Percentiles rank a stretch among this genome's conserved stretches.
Evolutionary conservation across 2,329 filamentous ascomycete genomes (phyloP).

Genomic region (Aspergillus thermomutatus): DNA sequence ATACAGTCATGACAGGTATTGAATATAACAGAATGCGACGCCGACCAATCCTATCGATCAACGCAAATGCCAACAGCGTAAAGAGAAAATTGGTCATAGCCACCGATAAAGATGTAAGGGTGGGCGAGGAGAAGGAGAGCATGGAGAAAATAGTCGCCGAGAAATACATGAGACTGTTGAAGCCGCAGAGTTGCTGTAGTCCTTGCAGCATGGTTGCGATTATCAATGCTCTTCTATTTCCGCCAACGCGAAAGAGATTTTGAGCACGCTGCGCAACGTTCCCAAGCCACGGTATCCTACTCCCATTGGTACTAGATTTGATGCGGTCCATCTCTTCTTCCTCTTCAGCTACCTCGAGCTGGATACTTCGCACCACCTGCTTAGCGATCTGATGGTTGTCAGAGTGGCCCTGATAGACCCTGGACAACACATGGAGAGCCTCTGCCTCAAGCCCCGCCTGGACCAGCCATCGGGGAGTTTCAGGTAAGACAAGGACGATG

Average conservation of each 20-base stretch:
- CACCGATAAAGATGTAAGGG: slow-evolving; percentile 74
- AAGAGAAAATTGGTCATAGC: slow-evolving; percentile 81
- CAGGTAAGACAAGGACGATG: slow-evolving; percentile 71
- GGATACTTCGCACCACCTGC: slow-evolving; percentile 64
- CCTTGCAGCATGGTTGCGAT: slow-evolving; percentile 87
- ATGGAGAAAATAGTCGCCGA: slow-evolving; percentile 77
- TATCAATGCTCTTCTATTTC: slow-evolving; percentile 64
- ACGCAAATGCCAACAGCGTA: slow-evolving; percentile 67
- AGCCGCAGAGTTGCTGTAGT: slow-evolving; percentile 83
- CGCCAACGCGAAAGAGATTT: slow-evolving; percentile 40
- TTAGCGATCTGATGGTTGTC: slow-evolving; percentile 51
- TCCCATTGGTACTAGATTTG: slow-evolving; percentile 12
- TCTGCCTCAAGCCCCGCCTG: slow-evolving; percentile 60
- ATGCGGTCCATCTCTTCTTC: slow-evolving; percentile 42
- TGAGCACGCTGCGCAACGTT: slow-evolving; percentile 24
- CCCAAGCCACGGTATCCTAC: slow-evolving; percentile 22
- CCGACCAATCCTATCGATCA: slow-evolving; percentile 77
- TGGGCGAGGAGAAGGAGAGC: slow-evolving; percentile 74
- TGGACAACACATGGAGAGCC: slow-evolving; percentile 63
- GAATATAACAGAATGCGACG: slow-evolving; percentile 77
- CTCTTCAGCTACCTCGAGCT: slow-evolving; percentile 71
- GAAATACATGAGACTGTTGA: slow-evolving; percentile 92
- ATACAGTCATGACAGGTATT: slow-evolving; percentile 76
- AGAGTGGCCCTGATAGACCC: slow-evolving; percentile 56
- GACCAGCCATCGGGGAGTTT: slow-evolving; percentile 86